phyloP scores from a whole-genome alignment of 2,329 filamentous ascomycete genomes.

The Pyrenochaeta sp. region DNA sequence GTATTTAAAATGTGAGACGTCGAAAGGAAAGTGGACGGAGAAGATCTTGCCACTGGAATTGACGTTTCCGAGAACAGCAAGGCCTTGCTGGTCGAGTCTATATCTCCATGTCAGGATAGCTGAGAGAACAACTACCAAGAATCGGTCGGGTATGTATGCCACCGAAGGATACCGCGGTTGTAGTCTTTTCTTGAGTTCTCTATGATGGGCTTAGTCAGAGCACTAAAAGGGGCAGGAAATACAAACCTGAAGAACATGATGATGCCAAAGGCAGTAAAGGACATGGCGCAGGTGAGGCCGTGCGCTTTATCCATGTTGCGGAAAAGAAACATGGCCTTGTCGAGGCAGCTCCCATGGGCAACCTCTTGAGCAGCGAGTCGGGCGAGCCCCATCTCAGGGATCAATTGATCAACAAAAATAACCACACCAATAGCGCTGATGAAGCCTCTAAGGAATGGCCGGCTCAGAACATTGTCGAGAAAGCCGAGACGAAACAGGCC shows the following conservation, averaged over 20 bases:
- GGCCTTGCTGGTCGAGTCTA: conserved; percentile 78
- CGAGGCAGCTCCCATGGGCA: conserved; percentile 82
- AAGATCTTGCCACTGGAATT: conserved; percentile 77
- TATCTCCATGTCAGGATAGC: conserved; percentile 79
- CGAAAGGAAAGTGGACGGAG: conserved; percentile 85
- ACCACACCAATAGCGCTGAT: conserved; percentile 97
- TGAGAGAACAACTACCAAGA: conserved; percentile 85
- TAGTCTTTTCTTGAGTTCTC: conserved; percentile 80
- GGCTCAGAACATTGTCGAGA: conserved; percentile 89
- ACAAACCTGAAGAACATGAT: conserved; percentile 88
- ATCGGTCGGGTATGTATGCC: conserved; percentile 90
- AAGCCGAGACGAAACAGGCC: conserved; percentile 88
- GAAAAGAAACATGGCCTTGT: conserved; percentile 83
- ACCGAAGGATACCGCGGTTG: conserved; percentile 81
- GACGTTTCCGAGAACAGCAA: conserved; percentile 84
- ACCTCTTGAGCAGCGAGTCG: conserved; percentile 72
- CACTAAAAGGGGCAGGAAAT: neutral
- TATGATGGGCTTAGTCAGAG: conserved; percentile 44
- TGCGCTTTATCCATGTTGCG: conserved; percentile 72
- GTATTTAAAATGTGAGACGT: conserved; percentile 76
- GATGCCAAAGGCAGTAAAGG: conserved; percentile 79
- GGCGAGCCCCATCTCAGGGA: conserved; percentile 84
- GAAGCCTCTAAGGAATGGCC: conserved; percentile 91
- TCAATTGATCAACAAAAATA: conserved; percentile 92
- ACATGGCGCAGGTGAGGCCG: conserved; percentile 76